phyloP scores from a whole-genome alignment of 179 eudicot genomes.

The Amaranthus tricolor region DNA sequence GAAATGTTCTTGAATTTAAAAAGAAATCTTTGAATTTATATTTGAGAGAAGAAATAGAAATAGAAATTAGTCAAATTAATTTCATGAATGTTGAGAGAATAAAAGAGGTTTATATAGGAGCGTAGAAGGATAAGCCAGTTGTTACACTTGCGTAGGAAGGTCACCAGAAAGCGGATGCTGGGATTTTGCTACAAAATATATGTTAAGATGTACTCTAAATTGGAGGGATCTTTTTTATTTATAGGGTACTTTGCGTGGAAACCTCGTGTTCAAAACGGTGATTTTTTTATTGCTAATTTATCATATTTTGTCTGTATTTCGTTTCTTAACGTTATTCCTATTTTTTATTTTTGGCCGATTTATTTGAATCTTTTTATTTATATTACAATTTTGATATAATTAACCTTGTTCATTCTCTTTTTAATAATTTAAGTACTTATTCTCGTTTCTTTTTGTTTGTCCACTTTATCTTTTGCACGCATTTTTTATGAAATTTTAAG shows the following conservation, averaged over 20 bases:
- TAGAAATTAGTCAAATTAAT: constrained; percentile 20
- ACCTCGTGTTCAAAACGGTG: constrained; percentile 9
- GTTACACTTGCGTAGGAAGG: constrained; percentile 19
- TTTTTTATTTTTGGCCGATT: too few relatives aligned
- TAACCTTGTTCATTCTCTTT: too few relatives aligned
- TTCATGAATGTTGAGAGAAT: constrained; percentile 5
- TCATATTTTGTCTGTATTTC: too few relatives aligned
- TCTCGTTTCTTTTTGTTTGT: too few relatives aligned
- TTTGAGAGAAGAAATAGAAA: not conserved
- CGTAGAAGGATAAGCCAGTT: not conserved
- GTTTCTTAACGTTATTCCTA: too few relatives aligned
- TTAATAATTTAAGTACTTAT: too few relatives aligned
- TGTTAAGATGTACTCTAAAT: not conserved
- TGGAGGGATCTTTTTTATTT: not conserved
- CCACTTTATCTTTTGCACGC: too few relatives aligned
- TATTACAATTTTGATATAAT: too few relatives aligned
- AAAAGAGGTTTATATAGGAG: constrained; percentile 10
- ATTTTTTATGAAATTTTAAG: too few relatives aligned
- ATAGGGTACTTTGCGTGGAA: constrained; percentile 5
- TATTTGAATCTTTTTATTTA: too few relatives aligned
- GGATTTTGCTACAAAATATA: not conserved
- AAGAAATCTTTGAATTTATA: too few relatives aligned
- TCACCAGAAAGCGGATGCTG: constrained; percentile 11
- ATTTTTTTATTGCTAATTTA: not conserved
- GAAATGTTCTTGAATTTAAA: not conserved